phyloP scores from a whole-genome alignment of 768 basidiomycete genomes.

The Termitomyces sp. region DNA sequence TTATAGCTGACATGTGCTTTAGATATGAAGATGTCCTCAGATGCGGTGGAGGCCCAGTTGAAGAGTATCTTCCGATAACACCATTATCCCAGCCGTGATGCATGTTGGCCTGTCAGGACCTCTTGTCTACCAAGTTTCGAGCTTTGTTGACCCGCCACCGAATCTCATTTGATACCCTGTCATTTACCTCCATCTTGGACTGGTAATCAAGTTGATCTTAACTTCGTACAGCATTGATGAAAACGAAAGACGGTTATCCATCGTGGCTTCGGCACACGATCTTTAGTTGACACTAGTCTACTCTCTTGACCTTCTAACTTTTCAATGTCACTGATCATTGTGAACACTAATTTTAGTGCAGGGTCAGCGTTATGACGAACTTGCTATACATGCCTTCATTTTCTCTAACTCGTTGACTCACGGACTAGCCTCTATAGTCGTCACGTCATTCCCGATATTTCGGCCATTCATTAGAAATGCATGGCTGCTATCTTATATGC shows the following conservation, averaged over 20 bases:
- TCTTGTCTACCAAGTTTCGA: background rate
- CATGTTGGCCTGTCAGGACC: background rate
- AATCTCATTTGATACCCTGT: background rate
- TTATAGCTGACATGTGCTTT: constrained; percentile 12
- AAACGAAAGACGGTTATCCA: background rate
- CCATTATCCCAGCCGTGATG: background rate
- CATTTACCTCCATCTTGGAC: background rate
- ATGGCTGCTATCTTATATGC: too few species aligned
- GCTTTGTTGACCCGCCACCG: background rate
- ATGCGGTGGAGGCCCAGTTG: constrained; percentile 71
- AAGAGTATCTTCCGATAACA: constrained; percentile 51
- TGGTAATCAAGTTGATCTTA: background rate
- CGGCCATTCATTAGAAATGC: too few species aligned
- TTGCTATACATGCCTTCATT: too few species aligned
- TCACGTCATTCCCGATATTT: too few species aligned
- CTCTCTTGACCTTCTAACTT: background rate
- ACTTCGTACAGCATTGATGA: background rate
- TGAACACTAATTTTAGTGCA: background rate
- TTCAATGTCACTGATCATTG: background rate
- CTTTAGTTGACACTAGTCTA: background rate
- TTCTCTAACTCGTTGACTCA: too few species aligned
- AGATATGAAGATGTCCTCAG: constrained; percentile 79
- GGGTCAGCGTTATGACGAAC: too few species aligned
- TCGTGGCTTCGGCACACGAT: background rate
- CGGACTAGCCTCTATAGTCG: too few species aligned